Evolutionary conservation across 2,329 filamentous ascomycete species (phyloP).

Genomic region (Trichoderma endophyticum): DNA sequence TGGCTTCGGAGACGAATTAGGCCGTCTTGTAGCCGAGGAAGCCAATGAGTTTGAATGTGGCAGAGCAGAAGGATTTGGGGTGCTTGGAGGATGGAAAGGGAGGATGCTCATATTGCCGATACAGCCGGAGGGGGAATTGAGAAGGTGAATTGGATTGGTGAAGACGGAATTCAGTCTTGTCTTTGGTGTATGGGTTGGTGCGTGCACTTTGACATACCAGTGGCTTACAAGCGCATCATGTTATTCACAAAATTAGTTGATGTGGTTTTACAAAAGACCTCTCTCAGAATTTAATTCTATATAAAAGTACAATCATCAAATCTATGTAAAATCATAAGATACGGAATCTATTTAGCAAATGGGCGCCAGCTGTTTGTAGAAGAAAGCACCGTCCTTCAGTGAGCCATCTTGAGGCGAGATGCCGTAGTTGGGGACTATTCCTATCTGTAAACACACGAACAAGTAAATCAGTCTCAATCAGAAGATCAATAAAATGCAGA

Average conservation of each 20-base stretch:
- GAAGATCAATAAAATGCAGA: no score
- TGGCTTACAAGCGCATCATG: not conserved
- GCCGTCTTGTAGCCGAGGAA: not conserved
- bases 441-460: not conserved
- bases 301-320: rapidly evolving
- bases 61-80: not conserved
- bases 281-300: not conserved
- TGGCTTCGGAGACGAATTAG: not conserved
- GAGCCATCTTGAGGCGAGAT: constrained; percentile 16
- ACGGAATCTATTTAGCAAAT: not conserved
- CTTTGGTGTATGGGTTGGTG: not conserved
- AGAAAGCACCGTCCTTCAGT: constrained; percentile 17
- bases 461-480: not conserved
- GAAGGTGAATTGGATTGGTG: not conserved
- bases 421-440: constrained; percentile 17
- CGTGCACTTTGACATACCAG: no score
- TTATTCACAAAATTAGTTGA: not conserved
- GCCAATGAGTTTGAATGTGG: not conserved
- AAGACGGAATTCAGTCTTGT: not conserved
- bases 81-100: not conserved
- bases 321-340: not conserved
- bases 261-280: not conserved
- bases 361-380: constrained; percentile 2
- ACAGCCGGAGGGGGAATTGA: not conserved
- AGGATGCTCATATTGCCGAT: constrained; percentile 3